These are phyloP conservation scores for Stemphylium vesicarium DNA, from an alignment of 2,329 filamentous ascomycete species.

Conservation along the genomic window DNA sequence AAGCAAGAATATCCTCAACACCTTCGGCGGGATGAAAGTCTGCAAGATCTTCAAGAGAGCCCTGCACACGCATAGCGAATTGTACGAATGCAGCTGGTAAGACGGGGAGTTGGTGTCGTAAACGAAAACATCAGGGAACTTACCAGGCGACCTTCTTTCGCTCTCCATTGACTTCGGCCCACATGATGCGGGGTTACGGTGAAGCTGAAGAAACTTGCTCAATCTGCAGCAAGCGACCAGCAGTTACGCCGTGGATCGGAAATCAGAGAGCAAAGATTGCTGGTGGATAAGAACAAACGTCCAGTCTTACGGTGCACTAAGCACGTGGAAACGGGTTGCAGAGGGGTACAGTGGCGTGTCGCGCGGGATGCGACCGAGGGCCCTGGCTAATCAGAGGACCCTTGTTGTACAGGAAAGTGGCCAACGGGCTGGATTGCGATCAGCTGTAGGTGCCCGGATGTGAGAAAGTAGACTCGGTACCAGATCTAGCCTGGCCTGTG, in stretches of 20 bases:
- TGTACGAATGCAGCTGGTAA: not conserved
- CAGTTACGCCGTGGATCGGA: conserved; percentile 26
- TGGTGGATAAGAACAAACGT: conserved; percentile 23
- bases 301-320: conserved; percentile 24
- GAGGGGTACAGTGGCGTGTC: conserved; percentile 35
- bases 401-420: conserved; percentile 29
- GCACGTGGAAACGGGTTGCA: conserved; percentile 37
- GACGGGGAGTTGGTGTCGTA: not conserved
- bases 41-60: not conserved
- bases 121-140: conserved; percentile 35
- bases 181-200: conserved; percentile 57
- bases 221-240: conserved; percentile 23
- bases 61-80: not conserved
- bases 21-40: not conserved
- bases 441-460: conserved; percentile 15
- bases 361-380: conserved; percentile 21
- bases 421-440: conserved; percentile 30
- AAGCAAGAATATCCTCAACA: not conserved
- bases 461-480: conserved; percentile 21
- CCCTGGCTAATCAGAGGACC: conserved; percentile 21
- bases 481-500: conserved; percentile 24
- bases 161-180: conserved; percentile 67
- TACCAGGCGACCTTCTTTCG: conserved; percentile 81
- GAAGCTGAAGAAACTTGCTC: conserved; percentile 40
- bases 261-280: conserved; percentile 24